These are phyloP conservation scores for Paulownia fortunei DNA, from an alignment of 257 asterid genomes.

Conservation along the genomic window DNA sequence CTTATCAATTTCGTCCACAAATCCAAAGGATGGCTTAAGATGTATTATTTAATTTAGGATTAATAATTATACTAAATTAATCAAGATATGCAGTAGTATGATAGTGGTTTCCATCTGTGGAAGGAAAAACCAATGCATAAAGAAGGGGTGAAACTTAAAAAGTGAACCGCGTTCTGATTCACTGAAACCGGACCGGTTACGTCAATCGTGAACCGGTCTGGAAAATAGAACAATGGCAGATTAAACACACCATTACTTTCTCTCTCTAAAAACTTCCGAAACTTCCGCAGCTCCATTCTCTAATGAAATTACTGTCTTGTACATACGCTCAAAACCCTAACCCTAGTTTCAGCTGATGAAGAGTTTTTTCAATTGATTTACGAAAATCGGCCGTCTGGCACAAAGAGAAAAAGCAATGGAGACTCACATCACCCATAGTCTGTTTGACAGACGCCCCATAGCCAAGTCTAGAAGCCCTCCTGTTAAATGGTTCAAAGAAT, in stretches of 20 bases:
- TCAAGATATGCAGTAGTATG: too few species aligned
- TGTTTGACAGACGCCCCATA: slow-evolving; percentile 77
- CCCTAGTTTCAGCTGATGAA: slow-evolving; percentile 5
- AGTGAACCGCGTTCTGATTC: neutral
- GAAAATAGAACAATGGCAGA: slow-evolving; percentile 46
- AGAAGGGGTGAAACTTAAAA: too few species aligned
- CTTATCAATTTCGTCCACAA: too few species aligned
- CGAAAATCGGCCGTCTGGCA: neutral
- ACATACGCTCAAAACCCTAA: slow-evolving; percentile 7
- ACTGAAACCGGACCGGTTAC: slow-evolving; percentile 30
- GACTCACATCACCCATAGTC: slow-evolving; percentile 53
- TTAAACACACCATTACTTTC: slow-evolving; percentile 31
- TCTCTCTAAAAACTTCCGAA: slow-evolving; percentile 34
- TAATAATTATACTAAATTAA: too few species aligned
- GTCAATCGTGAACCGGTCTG: slow-evolving; percentile 39
- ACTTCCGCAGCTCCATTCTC: slow-evolving; percentile 17
- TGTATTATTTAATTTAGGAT: too few species aligned
- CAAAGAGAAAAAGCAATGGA: slow-evolving; percentile 57
- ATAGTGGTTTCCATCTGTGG: too few species aligned
- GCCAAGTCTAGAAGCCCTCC: slow-evolving; percentile 72
- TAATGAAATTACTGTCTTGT: neutral
- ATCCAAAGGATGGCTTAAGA: too few species aligned
- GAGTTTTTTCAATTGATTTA: neutral
- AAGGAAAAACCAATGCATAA: neutral
- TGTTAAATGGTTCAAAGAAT: slow-evolving; percentile 84